Base-by-base conservation (phyloP, 2,329 filamentous ascomycete species). In the Botrytis fragariae region DNA sequence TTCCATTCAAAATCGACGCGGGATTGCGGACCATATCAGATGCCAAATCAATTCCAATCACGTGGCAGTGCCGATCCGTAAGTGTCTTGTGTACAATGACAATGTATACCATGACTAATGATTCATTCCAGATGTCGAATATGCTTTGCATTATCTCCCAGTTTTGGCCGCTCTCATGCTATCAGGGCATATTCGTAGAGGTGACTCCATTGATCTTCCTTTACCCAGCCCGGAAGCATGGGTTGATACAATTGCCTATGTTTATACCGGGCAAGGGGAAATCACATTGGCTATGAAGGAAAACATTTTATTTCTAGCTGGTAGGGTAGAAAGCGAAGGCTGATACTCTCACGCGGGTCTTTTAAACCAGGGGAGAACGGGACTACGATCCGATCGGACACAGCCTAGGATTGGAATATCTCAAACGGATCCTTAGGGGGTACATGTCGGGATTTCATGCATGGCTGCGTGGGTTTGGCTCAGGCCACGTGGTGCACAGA, bases 151-250 rank as follows among this genome's bases (percentile, higher is more conserved):
- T 22, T 83, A 83, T 74, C 82, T 90, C 5, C 89, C 88, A 2
- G 84, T 87, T 0, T 80, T 90, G 9, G 87, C 85, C 0, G 84
- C 86, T 2, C 81, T 90, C 64, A 85, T 91, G 76, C 82, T 87
- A 48, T 89, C 87, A 0, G 84, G 86, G 7, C 83, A 86, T 76
- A 83, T 90, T 35, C 81, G 81, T 22, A 82, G 83, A 37, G 85
- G 87, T 42, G 88, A 90, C 76, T 82, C 83, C 2, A 83, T 91
- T 69, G 87, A 90, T 75, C 81, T 91, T 16, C 88, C 88, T 0
- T 76, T 91, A 72, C 89, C 89, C 1, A 83, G 86, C 73, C 88
- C 89, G 1, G 84, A 85, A 69, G 85, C 83, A 12, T 91, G 89
- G 89, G 77, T 79, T 3, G 84, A 87, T 71, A 89, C 88, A 0